phyloP scores from a whole-genome alignment of 1,284 basidiomycete species.

The Wallemia mellicola region DNA sequence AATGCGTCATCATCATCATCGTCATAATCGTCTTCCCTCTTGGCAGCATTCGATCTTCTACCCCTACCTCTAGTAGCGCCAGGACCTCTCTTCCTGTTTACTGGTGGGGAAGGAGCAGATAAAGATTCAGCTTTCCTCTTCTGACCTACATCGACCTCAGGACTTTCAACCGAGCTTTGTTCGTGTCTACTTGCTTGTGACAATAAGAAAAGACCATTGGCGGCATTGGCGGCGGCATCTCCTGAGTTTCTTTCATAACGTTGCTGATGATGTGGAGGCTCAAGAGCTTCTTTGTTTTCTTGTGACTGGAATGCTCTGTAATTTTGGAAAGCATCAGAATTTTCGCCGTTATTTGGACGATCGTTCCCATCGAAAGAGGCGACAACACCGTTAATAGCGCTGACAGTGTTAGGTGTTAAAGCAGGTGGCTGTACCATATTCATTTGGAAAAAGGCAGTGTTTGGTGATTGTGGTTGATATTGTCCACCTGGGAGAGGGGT shows the following conservation, averaged over 20 bases:
- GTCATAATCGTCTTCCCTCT: conserved; percentile 7
- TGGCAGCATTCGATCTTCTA: conserved; percentile 14
- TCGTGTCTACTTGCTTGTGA: conserved; percentile 84
- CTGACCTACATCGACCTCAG: conserved; percentile 5
- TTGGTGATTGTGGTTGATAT: conserved; percentile 61
- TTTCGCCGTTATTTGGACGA: conserved; percentile 3
- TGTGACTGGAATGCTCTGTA: conserved; percentile 15
- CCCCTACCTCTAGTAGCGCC: conserved; percentile 20
- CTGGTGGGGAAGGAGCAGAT: conserved; percentile 5
- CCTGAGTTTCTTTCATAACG: conserved; percentile 5
- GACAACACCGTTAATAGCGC: conserved; percentile 42
- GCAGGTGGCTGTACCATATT: conserved; percentile 30
- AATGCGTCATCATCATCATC: conserved; percentile 9
- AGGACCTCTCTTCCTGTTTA: conserved; percentile 9
- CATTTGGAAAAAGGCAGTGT: conserved; percentile 72
- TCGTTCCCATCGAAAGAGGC: background rate
- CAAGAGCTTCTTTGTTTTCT: conserved; percentile 7
- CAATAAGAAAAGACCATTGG: conserved; percentile 73
- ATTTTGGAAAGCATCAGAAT: conserved; percentile 12
- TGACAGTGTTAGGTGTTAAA: conserved; percentile 72
- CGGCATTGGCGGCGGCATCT: conserved; percentile 28
- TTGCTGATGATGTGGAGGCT: conserved; percentile 3
- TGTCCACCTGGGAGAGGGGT: conserved; percentile 28
- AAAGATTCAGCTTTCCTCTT: conserved; percentile 17
- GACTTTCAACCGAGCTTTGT: conserved; percentile 19